These are phyloP conservation scores for Santalum album DNA, from an alignment of 164 flowering plant species.

Conservation along the genomic window DNA sequence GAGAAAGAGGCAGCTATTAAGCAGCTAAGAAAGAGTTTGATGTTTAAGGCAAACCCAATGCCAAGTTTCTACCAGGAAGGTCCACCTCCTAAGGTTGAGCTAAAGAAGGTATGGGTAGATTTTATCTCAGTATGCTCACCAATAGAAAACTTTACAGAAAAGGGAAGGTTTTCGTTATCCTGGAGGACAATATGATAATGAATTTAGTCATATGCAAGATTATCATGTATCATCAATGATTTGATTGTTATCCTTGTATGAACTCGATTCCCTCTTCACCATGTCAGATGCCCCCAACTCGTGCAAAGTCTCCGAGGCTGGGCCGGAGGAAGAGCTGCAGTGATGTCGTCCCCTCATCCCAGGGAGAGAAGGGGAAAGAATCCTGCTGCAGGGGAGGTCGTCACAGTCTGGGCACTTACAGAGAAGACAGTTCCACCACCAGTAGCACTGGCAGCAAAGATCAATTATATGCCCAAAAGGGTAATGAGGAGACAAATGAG, in stretches of 20 bases:
- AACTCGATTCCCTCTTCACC: not conserved
- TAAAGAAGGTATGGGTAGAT: conserved; percentile 25
- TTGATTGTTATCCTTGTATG: not conserved
- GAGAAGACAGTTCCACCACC: not conserved
- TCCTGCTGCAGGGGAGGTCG: not conserved
- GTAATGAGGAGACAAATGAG: not conserved
- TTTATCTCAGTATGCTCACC: not conserved
- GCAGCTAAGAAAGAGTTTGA: conserved; percentile 36
- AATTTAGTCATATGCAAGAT: no score
- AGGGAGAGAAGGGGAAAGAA: not conserved
- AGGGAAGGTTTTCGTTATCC: not conserved
- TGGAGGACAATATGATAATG: not conserved
- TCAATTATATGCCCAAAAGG: not conserved
- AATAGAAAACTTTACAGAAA: not conserved
- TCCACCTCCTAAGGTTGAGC: conserved; percentile 35
- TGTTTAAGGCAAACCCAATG: conserved; percentile 41
- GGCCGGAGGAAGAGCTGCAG: conserved; percentile 36
- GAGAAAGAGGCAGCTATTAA: conserved; percentile 34
- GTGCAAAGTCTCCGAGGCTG: conserved; percentile 43
- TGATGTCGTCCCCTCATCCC: not conserved
- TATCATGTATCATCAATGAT: not conserved
- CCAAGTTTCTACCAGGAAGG: conserved; percentile 43
- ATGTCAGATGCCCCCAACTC: conserved; percentile 38
- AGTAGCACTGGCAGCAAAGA: not conserved
- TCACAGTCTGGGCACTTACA: not conserved